Evolutionary conservation across 176 grass and related monocot species (phyloP), one percentile per base, ranked within the genome.

Genomic region (Aegilops sharonensis): DNA sequence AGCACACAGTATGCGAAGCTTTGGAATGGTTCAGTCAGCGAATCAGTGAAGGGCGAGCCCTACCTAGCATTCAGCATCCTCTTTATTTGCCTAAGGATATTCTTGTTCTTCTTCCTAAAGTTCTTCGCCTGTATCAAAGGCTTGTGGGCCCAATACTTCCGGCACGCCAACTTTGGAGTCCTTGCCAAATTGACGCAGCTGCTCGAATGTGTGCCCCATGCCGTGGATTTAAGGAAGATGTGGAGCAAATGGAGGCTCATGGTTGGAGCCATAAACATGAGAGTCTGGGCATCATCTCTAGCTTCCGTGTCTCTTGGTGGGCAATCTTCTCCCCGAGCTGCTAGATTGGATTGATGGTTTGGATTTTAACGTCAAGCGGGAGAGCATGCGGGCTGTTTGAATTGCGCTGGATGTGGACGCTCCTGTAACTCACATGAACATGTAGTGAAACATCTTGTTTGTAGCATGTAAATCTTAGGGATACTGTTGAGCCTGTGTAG

Each of bases 241-340:
- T 94, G 92, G 90, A 95, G 90, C 90, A 95, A 91, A 71, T 81
- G 90, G 87, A 95, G 87, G 76, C 82, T 94, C 23, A 54, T 83
- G 80, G 87, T 31, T 79, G 86, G 90, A 60, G 71, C 84, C 15
- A 92, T 76, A 52, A 95, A 92, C 27, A 82, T 77, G 43, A 86
- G 86, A 54, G 81, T 83, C 21, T 95, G 93, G 93, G 88, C 90
- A 5, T 90, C 92, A 3, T 94, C 93, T 47, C 64, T 95, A 14
- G 60, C 93, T 72, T 95, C 90, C 1, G 80, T 95, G 24, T 92
- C 90, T 0, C 73, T 92, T 12, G 88, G 93, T 6, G 86, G 89
- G 48, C 89, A 83, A 63, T 90, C 93, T 57, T 86, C 88, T 25
- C 69, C 88, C 36, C 57, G 81, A 43, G 88, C 78, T 78, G 78